Percentiles rank a stretch among this genome's conserved stretches.
Conservation (phyloP, 306 rosid species). For the Cicer cuneatum region DNA sequence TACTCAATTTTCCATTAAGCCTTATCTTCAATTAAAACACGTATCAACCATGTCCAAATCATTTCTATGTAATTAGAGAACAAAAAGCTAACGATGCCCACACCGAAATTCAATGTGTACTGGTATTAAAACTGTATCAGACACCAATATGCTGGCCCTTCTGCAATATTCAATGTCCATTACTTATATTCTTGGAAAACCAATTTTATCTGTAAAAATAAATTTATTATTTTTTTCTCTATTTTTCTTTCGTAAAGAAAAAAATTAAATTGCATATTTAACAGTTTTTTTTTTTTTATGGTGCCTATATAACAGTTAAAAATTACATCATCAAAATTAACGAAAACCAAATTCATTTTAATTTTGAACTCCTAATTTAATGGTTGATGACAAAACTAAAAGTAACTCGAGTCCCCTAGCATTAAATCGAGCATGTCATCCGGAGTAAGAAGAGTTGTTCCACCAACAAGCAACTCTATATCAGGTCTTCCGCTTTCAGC, state of each 20-base stretch:
- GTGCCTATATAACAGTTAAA: conserved; percentile 18
- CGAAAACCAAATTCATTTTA: conserved; percentile 37
- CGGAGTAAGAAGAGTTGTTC: conserved; percentile 84
- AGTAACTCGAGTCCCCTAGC: conserved; percentile 65
- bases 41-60: background rate
- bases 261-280: background rate
- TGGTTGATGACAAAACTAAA: conserved; percentile 45
- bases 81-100: background rate
- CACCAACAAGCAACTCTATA: conserved; percentile 83
- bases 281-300: too few relatives aligned
- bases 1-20: too few relatives aligned
- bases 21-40: too few relatives aligned
- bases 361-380: conserved; percentile 18
- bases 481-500: conserved; percentile 89
- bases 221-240: conserved; percentile 6
- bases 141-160: background rate
- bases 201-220: conserved; percentile 13
- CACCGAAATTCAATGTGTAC: background rate
- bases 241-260: conserved; percentile 30
- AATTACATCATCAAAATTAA: conserved; percentile 34
- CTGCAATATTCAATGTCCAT: conserved; percentile 2
- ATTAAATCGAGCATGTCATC: conserved; percentile 76
- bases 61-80: background rate
- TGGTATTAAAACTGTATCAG: background rate
- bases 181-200: background rate